phyloP scores from a whole-genome alignment of 805 yeast species.

The Diddensiella caesifluorescens region DNA sequence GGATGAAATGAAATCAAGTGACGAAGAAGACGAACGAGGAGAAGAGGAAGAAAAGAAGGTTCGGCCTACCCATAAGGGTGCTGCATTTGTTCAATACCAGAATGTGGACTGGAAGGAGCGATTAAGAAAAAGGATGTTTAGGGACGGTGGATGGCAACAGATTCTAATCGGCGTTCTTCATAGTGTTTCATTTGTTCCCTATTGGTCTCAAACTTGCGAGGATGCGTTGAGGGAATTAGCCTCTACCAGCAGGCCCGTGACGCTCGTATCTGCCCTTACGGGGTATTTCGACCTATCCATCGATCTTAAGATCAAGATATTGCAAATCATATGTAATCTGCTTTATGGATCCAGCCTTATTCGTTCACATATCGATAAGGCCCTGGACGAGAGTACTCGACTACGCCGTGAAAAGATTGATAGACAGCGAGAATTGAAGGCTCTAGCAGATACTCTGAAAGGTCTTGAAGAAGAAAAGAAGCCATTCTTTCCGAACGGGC shows the following conservation, averaged over 20 bases:
- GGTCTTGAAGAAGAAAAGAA: constrained; percentile 39
- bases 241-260: constrained; percentile 44
- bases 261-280: constrained; percentile 43
- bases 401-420: constrained; percentile 66
- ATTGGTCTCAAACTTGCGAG: constrained; percentile 45
- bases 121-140: constrained; percentile 64
- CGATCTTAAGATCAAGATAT: constrained; percentile 48
- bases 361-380: constrained; percentile 59
- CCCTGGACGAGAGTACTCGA: constrained; percentile 57
- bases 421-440: constrained; percentile 53
- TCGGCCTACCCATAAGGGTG: constrained; percentile 17
- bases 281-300: constrained; percentile 55
- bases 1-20: constrained; percentile 27
- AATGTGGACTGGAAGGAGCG: constrained; percentile 64
- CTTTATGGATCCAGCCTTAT: constrained; percentile 54
- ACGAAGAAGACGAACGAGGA: constrained; percentile 26
- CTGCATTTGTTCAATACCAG: constrained; percentile 18
- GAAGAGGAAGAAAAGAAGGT: constrained; percentile 24
- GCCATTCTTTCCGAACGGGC: constrained; percentile 24
- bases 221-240: constrained; percentile 51
- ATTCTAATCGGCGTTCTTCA: constrained; percentile 68
- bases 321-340: constrained; percentile 61
- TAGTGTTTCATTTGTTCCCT: constrained; percentile 51
- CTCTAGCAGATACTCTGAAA: constrained; percentile 47
- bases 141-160: constrained; percentile 82